Percentiles rank a stretch among this genome's conserved stretches.
phyloP scores from a whole-genome alignment of 805 yeast species.

The Debaryomyces prosopidis region DNA sequence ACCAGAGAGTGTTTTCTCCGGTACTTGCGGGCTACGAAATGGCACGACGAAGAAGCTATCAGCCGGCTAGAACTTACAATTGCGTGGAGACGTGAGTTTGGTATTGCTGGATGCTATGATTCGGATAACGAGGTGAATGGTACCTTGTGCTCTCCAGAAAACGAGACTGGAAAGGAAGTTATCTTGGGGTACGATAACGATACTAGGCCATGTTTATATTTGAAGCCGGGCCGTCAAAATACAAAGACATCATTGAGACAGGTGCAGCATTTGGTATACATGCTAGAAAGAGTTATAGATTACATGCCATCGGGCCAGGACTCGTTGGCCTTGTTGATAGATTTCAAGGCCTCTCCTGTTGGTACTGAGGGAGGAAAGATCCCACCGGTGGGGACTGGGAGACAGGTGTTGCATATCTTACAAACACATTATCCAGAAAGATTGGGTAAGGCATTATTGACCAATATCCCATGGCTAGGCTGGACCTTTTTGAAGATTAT shows the following conservation, averaged over 20 bases:
- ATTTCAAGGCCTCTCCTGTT: constrained; percentile 79
- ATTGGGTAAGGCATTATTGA: constrained; percentile 85
- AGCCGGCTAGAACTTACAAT: constrained; percentile 74
- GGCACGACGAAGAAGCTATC: constrained; percentile 73
- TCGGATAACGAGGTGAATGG: constrained; percentile 55
- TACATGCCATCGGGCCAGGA: constrained; percentile 98
- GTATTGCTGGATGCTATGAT: constrained; percentile 45
- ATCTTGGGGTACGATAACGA: constrained; percentile 89
- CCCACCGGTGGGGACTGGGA: constrained; percentile 87
- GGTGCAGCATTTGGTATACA: constrained; percentile 92
- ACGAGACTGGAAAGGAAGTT: constrained; percentile 90
- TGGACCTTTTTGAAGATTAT: constrained; percentile 90
- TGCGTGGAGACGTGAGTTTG: constrained; percentile 94
- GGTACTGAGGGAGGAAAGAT: constrained; percentile 63
- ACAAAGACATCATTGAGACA: constrained; percentile 88
- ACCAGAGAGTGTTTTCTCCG: constrained; percentile 89
- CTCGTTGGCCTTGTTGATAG: constrained; percentile 85
- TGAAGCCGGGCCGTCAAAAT: constrained; percentile 94
- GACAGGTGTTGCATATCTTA: constrained; percentile 87
- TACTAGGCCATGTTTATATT: constrained; percentile 86
- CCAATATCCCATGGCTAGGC: constrained; percentile 92
- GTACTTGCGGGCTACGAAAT: constrained; percentile 90
- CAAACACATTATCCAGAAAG: constrained; percentile 98
- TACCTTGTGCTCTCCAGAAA: constrained; percentile 60
- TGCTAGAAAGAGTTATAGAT: constrained; percentile 89